Evolutionary conservation across 176 grass and related monocot genomes (phyloP).

Genomic region (Thalia dealbata): DNA sequence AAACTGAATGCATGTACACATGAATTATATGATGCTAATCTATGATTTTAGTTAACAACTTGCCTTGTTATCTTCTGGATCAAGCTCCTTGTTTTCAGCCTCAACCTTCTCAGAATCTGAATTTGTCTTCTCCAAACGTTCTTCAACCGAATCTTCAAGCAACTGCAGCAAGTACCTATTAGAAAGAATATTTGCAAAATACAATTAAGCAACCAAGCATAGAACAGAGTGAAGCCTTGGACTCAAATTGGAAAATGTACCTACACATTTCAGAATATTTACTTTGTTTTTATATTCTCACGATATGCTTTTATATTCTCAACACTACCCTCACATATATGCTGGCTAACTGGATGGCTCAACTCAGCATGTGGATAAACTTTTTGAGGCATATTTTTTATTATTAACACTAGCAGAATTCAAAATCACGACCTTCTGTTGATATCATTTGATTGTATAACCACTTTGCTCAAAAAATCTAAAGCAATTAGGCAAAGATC

Average conservation of each 20-base stretch:
- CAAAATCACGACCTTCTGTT: too few relatives aligned
- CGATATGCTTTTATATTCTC: too few relatives aligned
- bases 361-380: too few relatives aligned
- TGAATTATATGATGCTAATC: background rate
- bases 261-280: background rate
- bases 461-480: too few relatives aligned
- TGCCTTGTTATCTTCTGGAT: conserved; percentile 79
- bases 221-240: conserved; percentile 1
- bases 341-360: too few relatives aligned
- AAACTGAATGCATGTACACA: background rate
- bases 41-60: conserved; percentile 1
- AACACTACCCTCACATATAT: too few relatives aligned
- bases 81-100: conserved; percentile 77
- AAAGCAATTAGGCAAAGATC: too few relatives aligned
- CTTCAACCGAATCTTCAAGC: conserved; percentile 97
- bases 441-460: too few relatives aligned
- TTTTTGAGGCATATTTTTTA: too few relatives aligned
- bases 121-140: conserved; percentile 60
- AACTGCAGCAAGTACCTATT: conserved; percentile 49
- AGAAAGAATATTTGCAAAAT: conserved; percentile 5
- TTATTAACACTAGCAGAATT: too few relatives aligned
- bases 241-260: background rate
- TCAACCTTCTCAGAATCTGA: conserved; percentile 84
- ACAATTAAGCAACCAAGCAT: conserved; percentile 4
- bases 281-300: too few relatives aligned